Evolutionary conservation across 2,329 filamentous ascomycete species (phyloP), one percentile per base, ranked within the genome.

Genomic region (Rugonectria rugulosa): DNA sequence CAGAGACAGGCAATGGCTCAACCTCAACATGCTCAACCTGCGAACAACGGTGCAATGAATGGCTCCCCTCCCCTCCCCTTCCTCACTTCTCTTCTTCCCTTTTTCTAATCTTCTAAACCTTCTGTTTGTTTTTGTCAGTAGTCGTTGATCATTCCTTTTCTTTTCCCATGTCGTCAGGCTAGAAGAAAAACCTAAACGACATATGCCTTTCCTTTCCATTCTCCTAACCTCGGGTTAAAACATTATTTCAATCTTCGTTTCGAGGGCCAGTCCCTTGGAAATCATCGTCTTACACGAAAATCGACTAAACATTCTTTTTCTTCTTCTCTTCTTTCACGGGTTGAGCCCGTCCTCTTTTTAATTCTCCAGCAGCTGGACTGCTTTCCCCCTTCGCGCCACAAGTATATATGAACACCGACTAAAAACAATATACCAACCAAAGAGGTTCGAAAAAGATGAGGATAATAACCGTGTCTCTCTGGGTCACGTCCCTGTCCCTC

Each of bases 301-400:
- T 31, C 15, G 17, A 34, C 26, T 34, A 23, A 42, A n/a, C 23
- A 21, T 20, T 15, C 47, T 21, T 41, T 41, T 58, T 53, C 42
- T 57, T 65, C 52, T 37, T 31, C 46, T 21, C 31, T 31, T 34
- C 31, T 19, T 20, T 26, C 26, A 40, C 31, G 40, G 45, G 38
- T 27, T 57, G 27, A 45, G 42, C 49, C 41, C 38, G 19, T 12
- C n/a, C 19, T 40, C n/a, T 26, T 32, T 40, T 23, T 14, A 36
- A 38, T 36, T 44, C 45, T 52, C 36, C 58, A 59, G 65, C 59
- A 59, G 67, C 67, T 66, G 67, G 64, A 66, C 65, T 66, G 67
- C 43, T 10, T 60, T 45, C 50, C 59, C 48, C 31, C 44, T 53
- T 34, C 24, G 20, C 49, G 41, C 52, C n/a, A 62, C 38, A 51